Evolutionary conservation across 148 eudicot species (phyloP), one percentile per base, ranked within the genome.

Genomic region (Spergularia marina): DNA sequence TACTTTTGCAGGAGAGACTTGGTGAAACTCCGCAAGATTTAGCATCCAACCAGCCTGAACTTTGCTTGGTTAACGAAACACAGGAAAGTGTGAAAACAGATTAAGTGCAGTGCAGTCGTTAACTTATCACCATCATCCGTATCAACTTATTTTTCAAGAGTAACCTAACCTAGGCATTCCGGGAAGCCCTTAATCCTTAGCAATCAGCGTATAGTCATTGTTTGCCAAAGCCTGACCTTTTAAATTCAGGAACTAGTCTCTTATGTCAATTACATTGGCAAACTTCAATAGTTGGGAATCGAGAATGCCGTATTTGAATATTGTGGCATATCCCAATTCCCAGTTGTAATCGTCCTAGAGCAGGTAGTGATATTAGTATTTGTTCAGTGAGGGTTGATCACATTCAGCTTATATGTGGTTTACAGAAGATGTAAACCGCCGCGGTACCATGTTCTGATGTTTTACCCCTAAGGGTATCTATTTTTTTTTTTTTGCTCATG

Each of bases 1-100:
- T 18, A 41, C 80, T 73, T 55, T 36, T 83, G 85, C 94, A 93
- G 98, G 98, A 85, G 87, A 89, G 88, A 83, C 87, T 91, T 41
- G 98, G 97, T 65, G 90, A 87, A 76, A 76, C 51, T 70, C 77
- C 90, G 74, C 89, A 86, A 73, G 87, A 85, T 65, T 58, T 82
- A 18, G 85, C 81, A 77, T 61, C 84, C 55, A 81, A 77, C 65
- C 82, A 76, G 74, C 79, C 83, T 70, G 91, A 87, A 54, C 86
- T 53, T 54, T 74, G 36, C 57, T 39, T 51, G 63, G 81, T 71
- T 70, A 74, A 76, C 16, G 85, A 76, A 66, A 58, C 81, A 56
- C 87, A 78, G 70, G 76, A 84, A 66, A 81, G 54, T 36, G 81
- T 79, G 25, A 83, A 82, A 82, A 78, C 63, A 51, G 87, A 83